Conservation (phyloP, 1,284 basidiomycete genomes). For the Tilletia walkeri region DNA sequence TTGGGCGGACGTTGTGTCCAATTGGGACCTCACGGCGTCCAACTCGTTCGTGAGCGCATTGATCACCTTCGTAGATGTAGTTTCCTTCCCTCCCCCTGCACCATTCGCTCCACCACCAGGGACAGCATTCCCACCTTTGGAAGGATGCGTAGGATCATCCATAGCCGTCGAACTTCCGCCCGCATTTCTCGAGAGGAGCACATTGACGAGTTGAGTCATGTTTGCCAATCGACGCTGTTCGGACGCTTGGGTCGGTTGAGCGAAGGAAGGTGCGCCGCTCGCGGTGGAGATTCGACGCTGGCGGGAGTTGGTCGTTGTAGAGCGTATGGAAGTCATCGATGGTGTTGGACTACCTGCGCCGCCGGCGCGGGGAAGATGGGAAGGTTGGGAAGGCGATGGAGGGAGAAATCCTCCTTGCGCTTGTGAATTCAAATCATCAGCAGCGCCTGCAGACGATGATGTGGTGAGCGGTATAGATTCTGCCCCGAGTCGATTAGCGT, state of each 20-base stretch:
- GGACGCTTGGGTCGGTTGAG: conserved; percentile 14
- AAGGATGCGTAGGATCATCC: conserved; percentile 9
- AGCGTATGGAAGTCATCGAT: background rate
- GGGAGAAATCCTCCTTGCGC: too few relatives aligned
- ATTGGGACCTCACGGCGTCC: conserved; percentile 48
- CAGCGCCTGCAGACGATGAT: too few relatives aligned
- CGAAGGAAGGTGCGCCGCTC: conserved; percentile 4
- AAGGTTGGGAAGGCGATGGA: too few relatives aligned
- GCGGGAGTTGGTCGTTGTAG: background rate
- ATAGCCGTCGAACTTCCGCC: background rate
- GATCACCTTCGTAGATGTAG: conserved; percentile 33
- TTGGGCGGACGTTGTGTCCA: conserved; percentile 78
- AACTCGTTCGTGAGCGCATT: conserved; percentile 36
- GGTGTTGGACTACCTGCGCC: background rate
- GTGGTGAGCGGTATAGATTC: too few relatives aligned
- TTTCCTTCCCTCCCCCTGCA: background rate
- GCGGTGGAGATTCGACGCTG: background rate
- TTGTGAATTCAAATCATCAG: too few relatives aligned
- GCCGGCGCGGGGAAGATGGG: too few relatives aligned
- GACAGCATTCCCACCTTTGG: background rate
- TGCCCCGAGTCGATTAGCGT: too few relatives aligned
- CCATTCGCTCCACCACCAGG: background rate
- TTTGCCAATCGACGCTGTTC: conserved; percentile 13
- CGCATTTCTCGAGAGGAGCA: background rate
- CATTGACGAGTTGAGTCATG: conserved; percentile 16